A percentile compares a stretch with the other conserved stretches of the same genome.
Conservation (phyloP, 2,329 filamentous ascomycete genomes). For the Purpureocillium takamizusanense region DNA sequence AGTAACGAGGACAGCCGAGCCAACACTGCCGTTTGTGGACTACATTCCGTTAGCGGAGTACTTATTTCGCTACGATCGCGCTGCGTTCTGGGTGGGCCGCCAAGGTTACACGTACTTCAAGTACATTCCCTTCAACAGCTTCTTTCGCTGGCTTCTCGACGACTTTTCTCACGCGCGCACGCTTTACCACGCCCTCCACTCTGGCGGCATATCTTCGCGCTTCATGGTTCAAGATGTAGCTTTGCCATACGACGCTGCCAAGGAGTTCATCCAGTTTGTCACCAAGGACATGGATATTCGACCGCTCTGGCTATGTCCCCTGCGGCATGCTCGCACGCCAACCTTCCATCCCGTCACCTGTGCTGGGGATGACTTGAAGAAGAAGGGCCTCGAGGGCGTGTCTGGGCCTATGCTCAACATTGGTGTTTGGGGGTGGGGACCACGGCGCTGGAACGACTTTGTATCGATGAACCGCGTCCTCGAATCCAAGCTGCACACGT, state of each 20-base stretch:
- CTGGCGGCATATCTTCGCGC: slow-evolving; percentile 52
- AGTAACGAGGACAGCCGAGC: no score
- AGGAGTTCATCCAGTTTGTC: slow-evolving; percentile 47
- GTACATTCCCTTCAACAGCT: slow-evolving; percentile 53
- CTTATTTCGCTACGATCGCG: slow-evolving; percentile 68
- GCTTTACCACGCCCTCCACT: slow-evolving; percentile 64
- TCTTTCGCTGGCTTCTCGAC: slow-evolving; percentile 60
- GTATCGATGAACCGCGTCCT: slow-evolving; percentile 64
- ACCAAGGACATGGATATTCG: slow-evolving; percentile 42
- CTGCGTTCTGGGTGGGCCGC: slow-evolving; percentile 64
- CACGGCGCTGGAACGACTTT: no score
- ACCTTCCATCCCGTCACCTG: slow-evolving; percentile 47
- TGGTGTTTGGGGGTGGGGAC: slow-evolving; percentile 71
- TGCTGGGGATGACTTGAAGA: no score
- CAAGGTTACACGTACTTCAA: slow-evolving; percentile 60
- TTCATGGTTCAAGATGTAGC: slow-evolving; percentile 63
- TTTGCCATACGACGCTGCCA: slow-evolving; percentile 42
- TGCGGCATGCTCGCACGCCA: slow-evolving; percentile 36
- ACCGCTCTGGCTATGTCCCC: slow-evolving; percentile 52
- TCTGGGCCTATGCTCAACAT: slow-evolving; percentile 44
- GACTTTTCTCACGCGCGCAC: slow-evolving; percentile 67
- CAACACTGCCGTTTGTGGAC: slow-evolving; percentile 30
- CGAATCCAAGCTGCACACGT: slow-evolving; percentile 57
- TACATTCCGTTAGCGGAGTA: slow-evolving; percentile 63
- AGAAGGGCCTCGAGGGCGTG: slow-evolving; percentile 4